Evolutionary conservation across 2,329 filamentous ascomycete species (phyloP), one percentile per base, ranked within the genome.

Genomic region (Paecilomyces dactylethromorphus): DNA sequence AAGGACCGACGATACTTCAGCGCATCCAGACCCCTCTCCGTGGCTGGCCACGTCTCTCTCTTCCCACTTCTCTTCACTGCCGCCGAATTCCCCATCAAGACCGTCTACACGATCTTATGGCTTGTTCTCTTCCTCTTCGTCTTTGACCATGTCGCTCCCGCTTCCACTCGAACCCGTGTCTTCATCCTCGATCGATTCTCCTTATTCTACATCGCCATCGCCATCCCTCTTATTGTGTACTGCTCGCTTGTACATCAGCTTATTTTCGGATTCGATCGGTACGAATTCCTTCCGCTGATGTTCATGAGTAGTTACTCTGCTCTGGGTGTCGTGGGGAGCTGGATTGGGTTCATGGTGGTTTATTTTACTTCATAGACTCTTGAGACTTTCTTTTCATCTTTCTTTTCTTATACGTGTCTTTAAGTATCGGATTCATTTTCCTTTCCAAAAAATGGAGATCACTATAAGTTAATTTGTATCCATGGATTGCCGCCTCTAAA

Each of bases 221-320:
- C 92, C 68, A 92, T 97, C 60, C 94, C 93, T 10, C 77, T 97
- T 62, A 91, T 97, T 58, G 76, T 88, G 1, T 99, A 99, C 75
- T 92, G 90, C 73, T 96, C 92, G 11, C 74, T 97, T 55, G 64
- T 94, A 7, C 94, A 99, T 73, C 83, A 85, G 54, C 73, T 93
- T n/a, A 77, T 95, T 3, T 97, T 96, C 77, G 92, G 92, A 0
- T 83, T 86, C 56, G 67, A 70, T 21, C 68, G 80, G 63, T 91
- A 90, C 67, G 91, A 97, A 75, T 99, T 97, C 74, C 76, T 99
- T 57, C 94, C 94, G 26, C 79, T 97, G 66, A 97, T 99, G 93
- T 94, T 97, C 71, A 97, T 88, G 65, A 97, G 93, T 79, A 89
- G 90, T 12, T 99, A 97, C 74, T 91, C 89, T 33, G 94, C 94